Evolutionary conservation across 2,329 filamentous ascomycete species (phyloP).

Genomic region (Cadophora sp.): DNA sequence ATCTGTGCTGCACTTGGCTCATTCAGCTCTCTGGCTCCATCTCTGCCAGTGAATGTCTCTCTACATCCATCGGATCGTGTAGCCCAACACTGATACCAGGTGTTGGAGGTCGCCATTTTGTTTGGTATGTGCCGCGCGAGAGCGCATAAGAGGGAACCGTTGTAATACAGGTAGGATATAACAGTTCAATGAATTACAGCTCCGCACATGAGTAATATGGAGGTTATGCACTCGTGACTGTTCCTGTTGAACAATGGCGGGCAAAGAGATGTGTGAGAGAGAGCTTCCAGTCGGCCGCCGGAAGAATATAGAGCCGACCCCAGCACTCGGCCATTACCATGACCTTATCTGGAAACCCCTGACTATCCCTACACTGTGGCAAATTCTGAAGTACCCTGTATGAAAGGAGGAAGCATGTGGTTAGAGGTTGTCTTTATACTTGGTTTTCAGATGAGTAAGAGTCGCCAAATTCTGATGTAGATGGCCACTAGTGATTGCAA

Average conservation of each 20-base stretch:
- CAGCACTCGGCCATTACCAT: background rate
- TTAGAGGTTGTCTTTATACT: too few species aligned
- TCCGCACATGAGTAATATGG: background rate
- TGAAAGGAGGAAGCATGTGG: too few species aligned
- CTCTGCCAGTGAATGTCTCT: conserved; percentile 31
- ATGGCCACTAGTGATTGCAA: too few species aligned
- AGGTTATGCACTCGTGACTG: background rate
- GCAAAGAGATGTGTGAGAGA: background rate
- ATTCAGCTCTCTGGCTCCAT: conserved; percentile 50
- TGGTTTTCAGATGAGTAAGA: too few species aligned
- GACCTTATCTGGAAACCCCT: background rate
- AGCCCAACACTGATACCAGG: conserved; percentile 33
- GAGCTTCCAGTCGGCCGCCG: conserved; percentile 3
- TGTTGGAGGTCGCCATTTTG: conserved; percentile 4
- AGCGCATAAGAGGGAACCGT: background rate
- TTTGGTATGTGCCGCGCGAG: background rate
- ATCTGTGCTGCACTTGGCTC: conserved; percentile 58
- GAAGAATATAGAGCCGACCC: background rate
- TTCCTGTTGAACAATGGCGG: background rate
- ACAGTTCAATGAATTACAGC: background rate
- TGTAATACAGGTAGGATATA: background rate
- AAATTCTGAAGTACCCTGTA: too few species aligned
- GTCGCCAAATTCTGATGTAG: too few species aligned
- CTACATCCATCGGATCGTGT: conserved; percentile 41
- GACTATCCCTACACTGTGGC: too few species aligned